These are phyloP conservation scores for Oryza nivara DNA, from an alignment of 176 grass and related monocot genomes.

Conservation along the genomic window DNA sequence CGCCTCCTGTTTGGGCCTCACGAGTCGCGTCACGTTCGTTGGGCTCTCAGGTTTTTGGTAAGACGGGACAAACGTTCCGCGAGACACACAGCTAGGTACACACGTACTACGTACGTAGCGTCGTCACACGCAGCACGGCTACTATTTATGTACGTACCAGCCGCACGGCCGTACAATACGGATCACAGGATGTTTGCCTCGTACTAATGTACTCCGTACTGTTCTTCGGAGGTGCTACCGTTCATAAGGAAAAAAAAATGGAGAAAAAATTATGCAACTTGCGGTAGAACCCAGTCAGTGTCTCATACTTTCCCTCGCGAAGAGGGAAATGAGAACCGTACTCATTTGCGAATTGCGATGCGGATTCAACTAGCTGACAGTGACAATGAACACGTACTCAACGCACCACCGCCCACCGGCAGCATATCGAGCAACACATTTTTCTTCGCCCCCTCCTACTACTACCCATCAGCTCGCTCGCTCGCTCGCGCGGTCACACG, in stretches of 20 bases:
- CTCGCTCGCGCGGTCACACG: neutral
- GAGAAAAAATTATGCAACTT: no score
- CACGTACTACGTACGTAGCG: no score
- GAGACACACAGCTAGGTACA: neutral
- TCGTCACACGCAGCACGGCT: slow-evolving; percentile 27
- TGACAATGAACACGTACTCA: no score
- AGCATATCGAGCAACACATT: no score
- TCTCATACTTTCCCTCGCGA: no score
- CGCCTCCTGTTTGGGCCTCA: neutral
- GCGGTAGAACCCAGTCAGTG: no score
- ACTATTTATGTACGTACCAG: neutral
- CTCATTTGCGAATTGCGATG: no score
- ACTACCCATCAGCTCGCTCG: no score
- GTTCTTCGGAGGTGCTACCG: neutral
- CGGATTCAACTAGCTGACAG: neutral
- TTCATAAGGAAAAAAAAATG: no score
- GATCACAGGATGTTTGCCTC: slow-evolving; percentile 30
- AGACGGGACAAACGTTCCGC: neutral
- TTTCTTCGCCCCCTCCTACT: neutral
- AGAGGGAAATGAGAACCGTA: neutral
- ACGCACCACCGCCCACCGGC: no score
- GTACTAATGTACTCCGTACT: neutral
- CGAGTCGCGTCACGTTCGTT: neutral
- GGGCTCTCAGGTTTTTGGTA: neutral
- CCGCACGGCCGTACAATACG: neutral